phyloP scores from a whole-genome alignment of 345 rosid species.

The Salix brachista region DNA sequence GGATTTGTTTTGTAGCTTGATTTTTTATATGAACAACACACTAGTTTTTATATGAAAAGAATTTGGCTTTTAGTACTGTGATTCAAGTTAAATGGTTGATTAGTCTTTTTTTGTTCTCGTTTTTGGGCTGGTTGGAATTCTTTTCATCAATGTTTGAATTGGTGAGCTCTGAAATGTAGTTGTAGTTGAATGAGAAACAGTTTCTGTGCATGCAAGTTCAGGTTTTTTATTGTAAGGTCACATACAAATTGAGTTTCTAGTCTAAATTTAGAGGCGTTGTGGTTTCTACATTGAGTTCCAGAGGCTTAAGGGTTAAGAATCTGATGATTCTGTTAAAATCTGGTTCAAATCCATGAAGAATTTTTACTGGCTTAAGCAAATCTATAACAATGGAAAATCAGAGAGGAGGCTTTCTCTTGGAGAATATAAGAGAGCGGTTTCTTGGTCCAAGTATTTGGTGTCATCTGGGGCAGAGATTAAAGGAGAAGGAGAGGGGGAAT shows the following conservation, averaged over 20 bases:
- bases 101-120: not conserved
- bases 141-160: not conserved
- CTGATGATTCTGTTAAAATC: conserved; percentile 33
- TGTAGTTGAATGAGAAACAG: conserved; percentile 25
- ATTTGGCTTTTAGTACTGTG: not conserved
- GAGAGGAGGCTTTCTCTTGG: conserved; percentile 62
- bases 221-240: conserved; percentile 3
- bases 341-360: conserved; percentile 49
- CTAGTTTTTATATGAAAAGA: not conserved
- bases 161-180: conserved; percentile 5
- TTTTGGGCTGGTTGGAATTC: not conserved
- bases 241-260: not conserved
- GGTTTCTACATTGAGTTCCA: conserved; percentile 14
- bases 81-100: conserved; percentile 1
- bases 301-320: not conserved
- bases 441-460: conserved; percentile 81
- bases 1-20: not conserved
- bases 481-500: conserved; percentile 61
- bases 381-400: conserved; percentile 42
- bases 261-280: not conserved
- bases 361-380: conserved; percentile 53
- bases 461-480: conserved; percentile 72
- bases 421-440: conserved; percentile 62
- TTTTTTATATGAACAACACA: conserved; percentile 1
- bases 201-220: conserved; percentile 17